Evolutionary conservation across 306 rosid genomes (phyloP), one percentile per base, ranked within the genome.

Genomic region (Rosa rugosa): DNA sequence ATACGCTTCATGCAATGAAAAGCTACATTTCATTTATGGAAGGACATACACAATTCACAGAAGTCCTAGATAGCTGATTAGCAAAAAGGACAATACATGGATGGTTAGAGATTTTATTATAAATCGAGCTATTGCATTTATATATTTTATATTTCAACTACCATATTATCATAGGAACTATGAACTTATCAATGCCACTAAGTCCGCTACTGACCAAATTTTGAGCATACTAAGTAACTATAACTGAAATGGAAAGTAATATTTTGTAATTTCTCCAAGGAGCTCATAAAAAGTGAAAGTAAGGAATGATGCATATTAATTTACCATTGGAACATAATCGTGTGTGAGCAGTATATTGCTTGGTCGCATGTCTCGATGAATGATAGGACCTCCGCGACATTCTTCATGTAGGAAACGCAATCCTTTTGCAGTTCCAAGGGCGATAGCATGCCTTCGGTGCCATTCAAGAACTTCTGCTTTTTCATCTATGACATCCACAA

Each of bases 331-430:
- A 84, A 91, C 91, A 71, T 86, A 89, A 64, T 91, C 95, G 42
- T 91, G 98, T 9, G 98, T 94, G 67, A 94, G 96, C 53, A 94
- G 87, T 80, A 94, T 87, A 75, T 94, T 94, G 94, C 96, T 87
- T 44, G 98, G 97, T 74, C 96, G 84, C 85, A 90, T 83, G 77
- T 94, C 97, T 38, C 98, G 76, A 75, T 94, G 98, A 86, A 94
- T 88, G 66, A 94, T 84, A 80, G 98, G 97, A 54, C 96, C 90
- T 54, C 94, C 96, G 20, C 98, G 94, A 34, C 98, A 91, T 86
- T 94, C 97, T 80, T 94, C 98, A 11, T 94, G 97, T 11, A 91
- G 86, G 85, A 91, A 94, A 73, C 98, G 96, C 82, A 94, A 68
- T 60, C 97, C 98, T 88, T 89, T 94, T 17, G 98, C 98, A 38